Conservation (phyloP, 2,329 filamentous ascomycete genomes). For the Xylaria multiplex region DNA sequence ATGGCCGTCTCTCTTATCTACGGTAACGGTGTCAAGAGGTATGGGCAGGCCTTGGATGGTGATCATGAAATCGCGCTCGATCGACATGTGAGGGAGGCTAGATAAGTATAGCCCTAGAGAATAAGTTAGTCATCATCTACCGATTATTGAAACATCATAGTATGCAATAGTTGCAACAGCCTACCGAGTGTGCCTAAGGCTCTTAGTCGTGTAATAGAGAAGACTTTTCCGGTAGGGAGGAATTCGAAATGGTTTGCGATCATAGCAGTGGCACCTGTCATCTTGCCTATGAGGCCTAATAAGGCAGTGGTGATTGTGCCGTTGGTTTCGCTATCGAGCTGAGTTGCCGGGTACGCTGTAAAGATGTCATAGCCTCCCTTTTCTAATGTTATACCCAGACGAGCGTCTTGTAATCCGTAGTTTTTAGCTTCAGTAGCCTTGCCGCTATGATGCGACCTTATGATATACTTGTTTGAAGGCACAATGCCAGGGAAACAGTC, state of each 20-base stretch:
- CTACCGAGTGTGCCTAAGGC: conserved; percentile 79
- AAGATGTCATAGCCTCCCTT: conserved; percentile 82
- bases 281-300: conserved; percentile 84
- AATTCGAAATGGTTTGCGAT: conserved; percentile 68
- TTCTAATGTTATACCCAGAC: conserved; percentile 72
- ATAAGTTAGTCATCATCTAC: conserved; percentile 28
- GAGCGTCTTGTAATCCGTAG: conserved; percentile 54
- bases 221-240: conserved; percentile 65
- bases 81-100: conserved; percentile 66
- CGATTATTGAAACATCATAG: background rate
- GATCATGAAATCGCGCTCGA: conserved; percentile 75
- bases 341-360: conserved; percentile 73
- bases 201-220: conserved; percentile 77
- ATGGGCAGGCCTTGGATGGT: conserved; percentile 78
- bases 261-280: conserved; percentile 87
- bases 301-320: conserved; percentile 68
- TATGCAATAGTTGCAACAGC: conserved; percentile 37
- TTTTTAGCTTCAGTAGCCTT: conserved; percentile 65
- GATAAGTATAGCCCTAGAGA: conserved; percentile 78
- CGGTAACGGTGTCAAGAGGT: conserved; percentile 70
- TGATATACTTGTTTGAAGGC: conserved; percentile 68
- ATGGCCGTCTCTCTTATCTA: conserved; percentile 61
- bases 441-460: conserved; percentile 77
- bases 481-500: conserved; percentile 77
- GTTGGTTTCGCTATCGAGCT: conserved; percentile 60